Evolutionary conservation across 768 basidiomycete genomes (phyloP).

Genomic region (Sporobolomyces pararoseus): DNA sequence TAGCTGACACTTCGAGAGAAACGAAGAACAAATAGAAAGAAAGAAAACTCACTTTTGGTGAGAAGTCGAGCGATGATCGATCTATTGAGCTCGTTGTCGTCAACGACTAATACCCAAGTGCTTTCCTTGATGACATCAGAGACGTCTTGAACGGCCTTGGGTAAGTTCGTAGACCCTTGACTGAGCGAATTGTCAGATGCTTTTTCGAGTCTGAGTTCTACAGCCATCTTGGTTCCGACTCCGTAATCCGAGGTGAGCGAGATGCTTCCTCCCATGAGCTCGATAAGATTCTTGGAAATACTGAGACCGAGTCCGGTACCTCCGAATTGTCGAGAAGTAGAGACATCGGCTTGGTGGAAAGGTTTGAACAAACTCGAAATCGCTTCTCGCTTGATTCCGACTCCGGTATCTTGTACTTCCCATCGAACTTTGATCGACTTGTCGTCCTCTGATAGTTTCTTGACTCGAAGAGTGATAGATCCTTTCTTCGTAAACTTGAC

Average conservation of each 20-base stretch:
- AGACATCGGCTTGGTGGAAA: slow-evolving; percentile 95
- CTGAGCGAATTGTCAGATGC: neutral
- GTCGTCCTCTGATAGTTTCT: slow-evolving; percentile 54
- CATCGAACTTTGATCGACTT: slow-evolving; percentile 77
- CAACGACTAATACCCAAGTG: slow-evolving; percentile 34
- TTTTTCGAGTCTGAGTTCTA: slow-evolving; percentile 25
- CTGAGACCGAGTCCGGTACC: slow-evolving; percentile 92
- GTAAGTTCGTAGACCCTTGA: neutral
- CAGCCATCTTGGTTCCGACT: slow-evolving; percentile 32
- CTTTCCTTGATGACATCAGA: neutral
- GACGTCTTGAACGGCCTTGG: neutral
- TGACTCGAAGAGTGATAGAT: slow-evolving; percentile 30
- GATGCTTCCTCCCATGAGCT: slow-evolving; percentile 40
- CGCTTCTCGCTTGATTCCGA: slow-evolving; percentile 95
- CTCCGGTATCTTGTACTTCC: slow-evolving; percentile 93
- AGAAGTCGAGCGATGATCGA: slow-evolving; percentile 31
- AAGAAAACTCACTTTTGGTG: slow-evolving; percentile 20
- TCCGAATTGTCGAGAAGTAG: slow-evolving; percentile 82
- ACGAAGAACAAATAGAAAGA: neutral
- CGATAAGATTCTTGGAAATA: slow-evolving; percentile 53
- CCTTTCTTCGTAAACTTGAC: slow-evolving; percentile 61
- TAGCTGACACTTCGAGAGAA: neutral
- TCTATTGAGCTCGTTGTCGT: slow-evolving; percentile 41
- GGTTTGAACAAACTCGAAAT: slow-evolving; percentile 95
- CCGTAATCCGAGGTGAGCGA: slow-evolving; percentile 32